phyloP scores from a whole-genome alignment of 1,284 basidiomycete genomes.

The Psilocybe mexicana region DNA sequence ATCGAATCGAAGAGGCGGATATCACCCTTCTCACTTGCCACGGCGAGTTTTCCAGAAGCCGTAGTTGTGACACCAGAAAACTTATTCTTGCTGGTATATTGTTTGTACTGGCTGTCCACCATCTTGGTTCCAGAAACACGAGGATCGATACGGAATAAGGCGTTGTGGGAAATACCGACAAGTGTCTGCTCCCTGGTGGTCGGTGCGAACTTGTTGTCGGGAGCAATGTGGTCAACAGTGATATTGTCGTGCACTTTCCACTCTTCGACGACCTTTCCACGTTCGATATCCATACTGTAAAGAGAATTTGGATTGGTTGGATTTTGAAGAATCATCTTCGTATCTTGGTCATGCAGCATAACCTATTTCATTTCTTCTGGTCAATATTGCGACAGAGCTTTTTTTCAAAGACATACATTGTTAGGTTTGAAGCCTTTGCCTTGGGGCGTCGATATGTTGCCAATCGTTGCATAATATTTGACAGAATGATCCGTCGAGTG shows the following conservation, averaged over 20 bases:
- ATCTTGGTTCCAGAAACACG: conserved; percentile 90
- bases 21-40: conserved; percentile 96
- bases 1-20: conserved; percentile 94
- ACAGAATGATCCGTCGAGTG: conserved; percentile 79
- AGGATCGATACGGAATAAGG: conserved; percentile 97
- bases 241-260: conserved; percentile 96
- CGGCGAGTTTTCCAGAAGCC: conserved; percentile 82
- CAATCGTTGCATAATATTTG: conserved; percentile 89
- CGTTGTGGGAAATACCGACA: conserved; percentile 91
- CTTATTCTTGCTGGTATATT: conserved; percentile 93
- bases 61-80: conserved; percentile 96
- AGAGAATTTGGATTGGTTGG: conserved; percentile 82
- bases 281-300: conserved; percentile 92
- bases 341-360: conserved; percentile 98
- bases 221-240: conserved; percentile 86
- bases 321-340: conserved; percentile 94
- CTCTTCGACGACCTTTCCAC: conserved; percentile 97
- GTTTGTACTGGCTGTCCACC: conserved; percentile 95
- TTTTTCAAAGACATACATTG: conserved; percentile 55
- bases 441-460: conserved; percentile 78
- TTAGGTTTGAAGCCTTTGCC: conserved; percentile 87
- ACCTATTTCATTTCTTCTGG: conserved; percentile 51
- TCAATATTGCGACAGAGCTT: not conserved
- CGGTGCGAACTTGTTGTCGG: conserved; percentile 93
- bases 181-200: conserved; percentile 93